Conservation (phyloP, 148 eudicot genomes). For the Chenopodium album region DNA sequence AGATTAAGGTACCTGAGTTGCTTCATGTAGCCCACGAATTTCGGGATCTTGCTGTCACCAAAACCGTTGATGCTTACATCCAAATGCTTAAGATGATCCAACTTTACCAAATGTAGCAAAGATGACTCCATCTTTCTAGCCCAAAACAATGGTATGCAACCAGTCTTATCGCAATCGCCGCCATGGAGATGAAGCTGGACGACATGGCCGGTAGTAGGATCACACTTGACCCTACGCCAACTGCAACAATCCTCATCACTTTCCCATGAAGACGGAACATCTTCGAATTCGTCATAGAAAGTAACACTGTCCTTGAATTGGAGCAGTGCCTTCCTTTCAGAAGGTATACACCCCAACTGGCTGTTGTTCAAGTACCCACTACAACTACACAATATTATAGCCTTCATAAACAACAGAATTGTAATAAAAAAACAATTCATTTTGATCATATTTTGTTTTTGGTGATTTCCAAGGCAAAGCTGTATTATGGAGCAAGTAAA, state of each 20-base stretch:
- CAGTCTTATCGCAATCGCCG: not conserved
- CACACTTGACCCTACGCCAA: conserved; percentile 3
- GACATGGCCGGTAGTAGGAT: conserved; percentile 3
- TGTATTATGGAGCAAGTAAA: too few species aligned
- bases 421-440: too few species aligned
- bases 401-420: not conserved
- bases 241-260: conserved; percentile 7
- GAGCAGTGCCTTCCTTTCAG: conserved; percentile 10
- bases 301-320: conserved; percentile 1
- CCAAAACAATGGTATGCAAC: too few species aligned
- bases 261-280: conserved; percentile 1
- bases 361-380: not conserved
- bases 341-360: conserved; percentile 3
- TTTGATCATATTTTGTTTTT: too few species aligned
- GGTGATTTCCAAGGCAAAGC: too few species aligned
- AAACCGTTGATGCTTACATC: not conserved
- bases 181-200: not conserved
- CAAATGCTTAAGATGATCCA: not conserved
- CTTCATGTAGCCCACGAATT: not conserved
- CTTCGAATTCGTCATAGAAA: too few species aligned
- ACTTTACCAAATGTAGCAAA: not conserved
- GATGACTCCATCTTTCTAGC: not conserved
- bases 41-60: conserved; percentile 4
- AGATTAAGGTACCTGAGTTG: conserved; percentile 21
- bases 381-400: not conserved